Conservation (phyloP, 352 stramenopile genomes). For the Phytopythium montanum region DNA sequence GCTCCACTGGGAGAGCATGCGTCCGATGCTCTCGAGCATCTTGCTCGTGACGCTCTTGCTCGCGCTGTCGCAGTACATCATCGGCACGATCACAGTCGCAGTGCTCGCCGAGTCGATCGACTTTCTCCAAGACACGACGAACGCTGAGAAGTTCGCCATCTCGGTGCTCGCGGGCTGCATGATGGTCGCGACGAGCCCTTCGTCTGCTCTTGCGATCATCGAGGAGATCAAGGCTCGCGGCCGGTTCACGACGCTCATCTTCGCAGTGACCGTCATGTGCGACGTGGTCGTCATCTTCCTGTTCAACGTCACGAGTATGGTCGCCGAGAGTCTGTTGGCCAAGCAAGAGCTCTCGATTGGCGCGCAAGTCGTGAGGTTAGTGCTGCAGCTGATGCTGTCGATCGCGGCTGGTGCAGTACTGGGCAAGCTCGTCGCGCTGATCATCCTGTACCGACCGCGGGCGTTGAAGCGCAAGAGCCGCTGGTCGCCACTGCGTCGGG, state of each 20-base stretch:
- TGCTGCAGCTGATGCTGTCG: constrained; percentile 46
- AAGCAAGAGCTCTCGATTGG: constrained; percentile 37
- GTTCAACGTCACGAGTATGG: constrained; percentile 74
- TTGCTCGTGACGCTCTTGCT: constrained; percentile 42
- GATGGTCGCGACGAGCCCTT: constrained; percentile 68
- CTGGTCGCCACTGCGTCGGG: constrained; percentile 21
- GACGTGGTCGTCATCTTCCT: constrained; percentile 68
- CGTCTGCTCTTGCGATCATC: constrained; percentile 62
- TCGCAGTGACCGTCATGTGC: constrained; percentile 67
- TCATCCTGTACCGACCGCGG: constrained; percentile 49
- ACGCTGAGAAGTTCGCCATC: constrained; percentile 58
- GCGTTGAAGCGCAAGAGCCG: constrained; percentile 50
- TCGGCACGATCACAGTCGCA: constrained; percentile 59
- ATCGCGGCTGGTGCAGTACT: constrained; percentile 43
- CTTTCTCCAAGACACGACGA: constrained; percentile 55
- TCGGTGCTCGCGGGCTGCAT: constrained; percentile 59
- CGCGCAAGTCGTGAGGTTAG: constrained; percentile 15
- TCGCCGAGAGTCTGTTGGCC: constrained; percentile 58
- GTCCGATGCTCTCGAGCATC: constrained; percentile 60
- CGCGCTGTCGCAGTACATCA: constrained; percentile 56
- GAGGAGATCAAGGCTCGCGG: constrained; percentile 61
- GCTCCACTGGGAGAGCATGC: constrained; percentile 59
- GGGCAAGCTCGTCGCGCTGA: constrained; percentile 49
- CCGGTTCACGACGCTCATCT: constrained; percentile 67
- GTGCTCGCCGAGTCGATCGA: constrained; percentile 56